Percentiles rank a stretch among this genome's conserved stretches.
These are phyloP conservation scores for Drosera capensis DNA, from an alignment of 148 eudicot genomes.

Conservation along the genomic window DNA sequence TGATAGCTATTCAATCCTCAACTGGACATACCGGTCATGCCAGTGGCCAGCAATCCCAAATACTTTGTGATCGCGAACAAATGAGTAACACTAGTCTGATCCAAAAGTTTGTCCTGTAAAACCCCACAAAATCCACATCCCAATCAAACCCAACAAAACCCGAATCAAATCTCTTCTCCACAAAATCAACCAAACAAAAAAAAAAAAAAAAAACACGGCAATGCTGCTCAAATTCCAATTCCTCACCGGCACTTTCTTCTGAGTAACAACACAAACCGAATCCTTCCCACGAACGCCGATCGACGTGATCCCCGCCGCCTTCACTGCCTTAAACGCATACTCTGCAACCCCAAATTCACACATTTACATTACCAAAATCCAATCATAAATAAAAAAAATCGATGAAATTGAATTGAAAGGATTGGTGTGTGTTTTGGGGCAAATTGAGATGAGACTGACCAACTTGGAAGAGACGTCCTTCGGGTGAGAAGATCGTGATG, in stretches of 20 bases:
- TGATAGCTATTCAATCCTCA: no score
- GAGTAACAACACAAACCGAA: slow-evolving; percentile 92
- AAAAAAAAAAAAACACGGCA: no score
- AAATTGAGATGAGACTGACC: no score
- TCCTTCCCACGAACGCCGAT: slow-evolving; percentile 89
- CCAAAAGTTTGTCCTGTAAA: slow-evolving; percentile 88
- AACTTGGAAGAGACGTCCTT: slow-evolving; percentile 98
- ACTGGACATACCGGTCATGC: slow-evolving; percentile 90
- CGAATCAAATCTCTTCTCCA: not conserved
- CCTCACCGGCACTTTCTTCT: slow-evolving; percentile 98
- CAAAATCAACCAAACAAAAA: no score
- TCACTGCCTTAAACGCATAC: slow-evolving; percentile 91
- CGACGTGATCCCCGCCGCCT: slow-evolving; percentile 71
- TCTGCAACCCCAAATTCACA: no score
- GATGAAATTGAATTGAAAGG: no score
- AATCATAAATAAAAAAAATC: no score
- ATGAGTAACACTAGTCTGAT: slow-evolving; percentile 85
- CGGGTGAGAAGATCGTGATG: slow-evolving; percentile 97
- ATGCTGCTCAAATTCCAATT: no score
- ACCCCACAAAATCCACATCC: slow-evolving; percentile 4
- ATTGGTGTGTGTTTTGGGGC: not conserved
- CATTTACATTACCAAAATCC: no score
- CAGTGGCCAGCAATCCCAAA: slow-evolving; percentile 87
- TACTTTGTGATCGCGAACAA: slow-evolving; percentile 68
- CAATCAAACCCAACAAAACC: not conserved